phyloP scores from a whole-genome alignment of 805 yeast genomes.

The Saccharomycopsis sp. region DNA sequence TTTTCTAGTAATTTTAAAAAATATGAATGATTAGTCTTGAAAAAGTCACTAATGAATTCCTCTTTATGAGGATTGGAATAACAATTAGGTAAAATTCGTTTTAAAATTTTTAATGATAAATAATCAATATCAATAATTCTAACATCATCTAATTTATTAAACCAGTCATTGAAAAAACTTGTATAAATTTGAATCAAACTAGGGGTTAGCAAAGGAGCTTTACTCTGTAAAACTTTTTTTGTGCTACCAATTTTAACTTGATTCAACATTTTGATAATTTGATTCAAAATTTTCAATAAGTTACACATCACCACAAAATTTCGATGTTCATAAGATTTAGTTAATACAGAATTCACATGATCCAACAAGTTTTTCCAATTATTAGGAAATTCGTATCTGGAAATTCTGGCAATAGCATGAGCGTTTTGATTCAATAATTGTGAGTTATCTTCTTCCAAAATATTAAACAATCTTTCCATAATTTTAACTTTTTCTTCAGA shows the following conservation, averaged over 20 bases:
- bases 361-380: slow-evolving; percentile 83
- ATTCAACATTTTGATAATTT: slow-evolving; percentile 63
- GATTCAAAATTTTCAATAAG: slow-evolving; percentile 57
- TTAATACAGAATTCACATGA: slow-evolving; percentile 34
- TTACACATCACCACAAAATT: slow-evolving; percentile 51
- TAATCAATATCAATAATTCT: slow-evolving; percentile 65
- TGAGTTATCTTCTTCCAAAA: slow-evolving; percentile 58
- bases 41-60: slow-evolving; percentile 47
- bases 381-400: slow-evolving; percentile 74
- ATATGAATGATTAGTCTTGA: slow-evolving; percentile 46
- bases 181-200: slow-evolving; percentile 50
- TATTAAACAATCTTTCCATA: slow-evolving; percentile 39
- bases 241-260: slow-evolving; percentile 78
- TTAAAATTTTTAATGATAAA: slow-evolving; percentile 58
- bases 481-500: slow-evolving; percentile 24
- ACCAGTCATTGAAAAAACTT: slow-evolving; percentile 30
- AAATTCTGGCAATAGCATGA: slow-evolving; percentile 66
- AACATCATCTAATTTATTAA: not conserved
- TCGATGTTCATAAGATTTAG: slow-evolving; percentile 30
- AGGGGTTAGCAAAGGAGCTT: slow-evolving; percentile 54
- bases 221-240: slow-evolving; percentile 63
- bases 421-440: slow-evolving; percentile 79
- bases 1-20: slow-evolving; percentile 43
- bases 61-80: slow-evolving; percentile 59
- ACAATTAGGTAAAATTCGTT: slow-evolving; percentile 70